phyloP scores from a whole-genome alignment of 2,329 filamentous ascomycete species.

The Blastomyces silverae region DNA sequence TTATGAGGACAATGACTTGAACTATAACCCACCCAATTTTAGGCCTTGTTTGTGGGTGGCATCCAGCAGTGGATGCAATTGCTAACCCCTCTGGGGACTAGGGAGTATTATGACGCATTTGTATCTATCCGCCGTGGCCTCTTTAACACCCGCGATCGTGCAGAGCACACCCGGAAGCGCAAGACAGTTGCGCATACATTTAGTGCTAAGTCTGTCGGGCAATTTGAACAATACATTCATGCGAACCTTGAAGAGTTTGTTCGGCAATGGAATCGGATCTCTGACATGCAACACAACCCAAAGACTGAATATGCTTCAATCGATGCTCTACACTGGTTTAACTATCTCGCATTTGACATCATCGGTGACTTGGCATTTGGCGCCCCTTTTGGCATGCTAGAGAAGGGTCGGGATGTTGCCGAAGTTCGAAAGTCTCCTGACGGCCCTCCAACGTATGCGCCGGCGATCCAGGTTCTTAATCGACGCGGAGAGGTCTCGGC shows the following conservation, averaged over 20 bases:
- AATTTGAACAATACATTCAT: slow-evolving; percentile 87
- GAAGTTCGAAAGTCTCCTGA: slow-evolving; percentile 61
- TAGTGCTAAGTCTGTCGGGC: slow-evolving; percentile 67
- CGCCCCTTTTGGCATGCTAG: slow-evolving; percentile 75
- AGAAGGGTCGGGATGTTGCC: slow-evolving; percentile 66
- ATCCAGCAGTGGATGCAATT: neutral
- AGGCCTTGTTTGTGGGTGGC: neutral
- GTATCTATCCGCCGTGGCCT: slow-evolving; percentile 78
- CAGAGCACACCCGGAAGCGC: slow-evolving; percentile 78
- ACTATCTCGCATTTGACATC: slow-evolving; percentile 57
- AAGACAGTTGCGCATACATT: slow-evolving; percentile 87
- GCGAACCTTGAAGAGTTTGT: slow-evolving; percentile 69
- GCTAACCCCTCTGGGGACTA: slow-evolving; percentile 30
- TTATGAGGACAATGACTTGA: no score
- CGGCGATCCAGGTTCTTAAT: slow-evolving; percentile 83
- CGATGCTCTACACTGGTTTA: slow-evolving; percentile 76
- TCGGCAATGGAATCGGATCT: slow-evolving; percentile 62
- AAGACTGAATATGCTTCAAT: slow-evolving; percentile 54
- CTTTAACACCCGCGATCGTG: slow-evolving; percentile 80
- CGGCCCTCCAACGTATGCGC: slow-evolving; percentile 59
- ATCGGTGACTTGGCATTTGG: slow-evolving; percentile 63
- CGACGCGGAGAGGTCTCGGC: slow-evolving; percentile 78
- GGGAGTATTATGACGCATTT: slow-evolving; percentile 85
- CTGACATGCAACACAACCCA: slow-evolving; percentile 42
- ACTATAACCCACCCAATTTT: neutral